These are phyloP conservation scores for Forsythia viridissima DNA, from an alignment of 257 asterid genomes.

Conservation along the genomic window DNA sequence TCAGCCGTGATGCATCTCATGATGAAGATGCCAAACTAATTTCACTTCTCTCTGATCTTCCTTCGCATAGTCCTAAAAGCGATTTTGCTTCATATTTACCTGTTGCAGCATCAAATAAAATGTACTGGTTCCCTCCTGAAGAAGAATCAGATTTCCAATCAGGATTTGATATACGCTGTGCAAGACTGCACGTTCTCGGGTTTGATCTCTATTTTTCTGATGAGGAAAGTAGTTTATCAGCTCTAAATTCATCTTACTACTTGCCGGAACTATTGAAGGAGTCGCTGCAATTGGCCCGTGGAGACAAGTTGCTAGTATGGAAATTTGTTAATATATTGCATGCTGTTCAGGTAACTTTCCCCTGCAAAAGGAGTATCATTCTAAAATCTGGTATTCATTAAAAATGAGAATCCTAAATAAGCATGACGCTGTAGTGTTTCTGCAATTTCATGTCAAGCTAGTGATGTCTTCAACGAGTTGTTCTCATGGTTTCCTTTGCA, in stretches of 20 bases:
- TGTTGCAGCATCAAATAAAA: constrained; percentile 56
- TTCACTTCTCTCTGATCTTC: constrained; percentile 48
- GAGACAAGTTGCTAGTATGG: constrained; percentile 45
- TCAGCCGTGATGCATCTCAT: constrained; percentile 73
- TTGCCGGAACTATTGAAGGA: constrained; percentile 44
- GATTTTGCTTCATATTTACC: constrained; percentile 46
- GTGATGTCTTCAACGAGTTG: not conserved
- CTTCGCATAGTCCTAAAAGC: constrained; percentile 21
- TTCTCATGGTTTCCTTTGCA: not conserved
- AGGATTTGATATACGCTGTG: constrained; percentile 81
- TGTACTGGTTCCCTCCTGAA: constrained; percentile 96
- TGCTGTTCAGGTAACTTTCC: constrained; percentile 76
- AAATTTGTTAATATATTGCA: constrained; percentile 70
- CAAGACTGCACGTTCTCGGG: constrained; percentile 71
- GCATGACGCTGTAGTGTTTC: not conserved
- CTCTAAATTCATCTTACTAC: constrained; percentile 37
- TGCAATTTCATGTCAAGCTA: not conserved
- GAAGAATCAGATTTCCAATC: constrained; percentile 60
- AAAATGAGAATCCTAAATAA: constrained; percentile 2
- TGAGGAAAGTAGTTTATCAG: constrained; percentile 21
- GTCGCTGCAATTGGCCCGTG: constrained; percentile 51
- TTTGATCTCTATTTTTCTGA: constrained; percentile 46
- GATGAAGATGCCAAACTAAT: constrained; percentile 84
- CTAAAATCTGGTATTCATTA: not conserved
- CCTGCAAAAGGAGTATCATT: not conserved